A percentile compares a stretch with the other conserved stretches of the same genome.
phyloP scores from a whole-genome alignment of 2,329 filamentous ascomycete genomes.

The Fusarium irregulare region DNA sequence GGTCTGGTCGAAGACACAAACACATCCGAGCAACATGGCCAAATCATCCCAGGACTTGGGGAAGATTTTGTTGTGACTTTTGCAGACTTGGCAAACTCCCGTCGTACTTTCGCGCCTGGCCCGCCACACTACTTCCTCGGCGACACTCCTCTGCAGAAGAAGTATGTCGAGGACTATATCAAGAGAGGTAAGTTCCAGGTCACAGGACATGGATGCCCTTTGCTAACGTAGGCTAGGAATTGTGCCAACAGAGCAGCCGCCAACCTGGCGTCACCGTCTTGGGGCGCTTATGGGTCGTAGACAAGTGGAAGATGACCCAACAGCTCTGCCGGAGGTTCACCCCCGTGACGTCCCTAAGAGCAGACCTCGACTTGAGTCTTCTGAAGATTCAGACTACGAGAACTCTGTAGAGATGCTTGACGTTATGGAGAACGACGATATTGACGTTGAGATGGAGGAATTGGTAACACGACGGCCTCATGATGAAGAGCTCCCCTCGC shows the following conservation, averaged over 20 bases:
- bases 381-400: not conserved
- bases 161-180: conserved; percentile 38
- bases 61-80: conserved; percentile 27
- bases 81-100: conserved; percentile 25
- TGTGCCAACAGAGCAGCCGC: conserved; percentile 8
- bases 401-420: not conserved
- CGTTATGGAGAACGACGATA: not conserved
- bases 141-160: conserved; percentile 47
- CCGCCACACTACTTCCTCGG: conserved; percentile 46
- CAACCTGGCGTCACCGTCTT: conserved; percentile 26
- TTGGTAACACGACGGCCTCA: not conserved
- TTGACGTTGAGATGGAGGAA: conserved; percentile 18
- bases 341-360: conserved; percentile 37
- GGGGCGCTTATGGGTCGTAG: conserved; percentile 11
- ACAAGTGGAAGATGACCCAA: conserved; percentile 14
- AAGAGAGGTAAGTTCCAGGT: conserved; percentile 32
- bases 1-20: not conserved
- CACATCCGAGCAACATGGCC: not conserved
- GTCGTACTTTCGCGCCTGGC: conserved; percentile 42
- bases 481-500: conserved; percentile 1
- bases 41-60: conserved; percentile 8
- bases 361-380: conserved; percentile 6
- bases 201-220: not conserved
- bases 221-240: conserved; percentile 27
- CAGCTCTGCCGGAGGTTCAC: conserved; percentile 34